Evolutionary conservation across 2,329 filamentous ascomycete genomes (phyloP).

Genomic region (Dothiorella sarmentorum): DNA sequence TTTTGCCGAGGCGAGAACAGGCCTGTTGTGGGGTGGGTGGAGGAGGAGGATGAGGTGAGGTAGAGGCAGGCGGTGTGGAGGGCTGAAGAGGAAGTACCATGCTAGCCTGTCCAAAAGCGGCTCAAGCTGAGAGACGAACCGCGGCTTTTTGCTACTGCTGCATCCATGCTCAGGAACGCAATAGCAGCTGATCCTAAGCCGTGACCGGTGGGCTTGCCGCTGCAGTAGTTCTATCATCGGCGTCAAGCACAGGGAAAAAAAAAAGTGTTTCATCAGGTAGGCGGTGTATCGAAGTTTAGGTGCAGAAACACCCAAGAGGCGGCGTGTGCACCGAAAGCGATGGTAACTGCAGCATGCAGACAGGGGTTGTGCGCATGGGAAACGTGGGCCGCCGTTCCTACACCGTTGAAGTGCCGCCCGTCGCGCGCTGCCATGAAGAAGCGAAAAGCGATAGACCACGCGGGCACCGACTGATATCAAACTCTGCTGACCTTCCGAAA

Average conservation of each 20-base stretch:
- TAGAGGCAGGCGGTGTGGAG: constrained; percentile 4
- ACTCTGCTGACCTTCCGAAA: too few species aligned
- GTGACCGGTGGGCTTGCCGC: not conserved
- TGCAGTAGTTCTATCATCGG: not conserved
- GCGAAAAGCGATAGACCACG: too few species aligned
- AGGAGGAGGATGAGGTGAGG: not conserved
- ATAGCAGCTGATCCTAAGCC: not conserved
- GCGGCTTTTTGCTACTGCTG: not conserved
- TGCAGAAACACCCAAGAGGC: not conserved
- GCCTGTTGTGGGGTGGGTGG: too few species aligned
- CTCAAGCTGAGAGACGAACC: not conserved
- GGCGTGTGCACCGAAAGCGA: not conserved
- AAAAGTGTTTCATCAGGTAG: too few species aligned
- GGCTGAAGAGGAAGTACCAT: not conserved
- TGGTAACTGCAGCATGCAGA: not conserved
- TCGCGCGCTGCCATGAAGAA: not conserved
- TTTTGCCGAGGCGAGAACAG: too few species aligned
- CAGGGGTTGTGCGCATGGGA: not conserved
- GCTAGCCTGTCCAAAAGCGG: constrained; percentile 1
- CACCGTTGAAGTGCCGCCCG: not conserved
- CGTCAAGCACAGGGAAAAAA: not conserved
- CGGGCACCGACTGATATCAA: too few species aligned
- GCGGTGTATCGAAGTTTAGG: not conserved
- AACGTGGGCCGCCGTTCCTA: constrained; percentile 6
- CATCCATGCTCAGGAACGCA: constrained; percentile 6